These are phyloP conservation scores for Neofusicoccum parvum DNA, from an alignment of 2,329 filamentous ascomycete genomes.

Conservation along the genomic window DNA sequence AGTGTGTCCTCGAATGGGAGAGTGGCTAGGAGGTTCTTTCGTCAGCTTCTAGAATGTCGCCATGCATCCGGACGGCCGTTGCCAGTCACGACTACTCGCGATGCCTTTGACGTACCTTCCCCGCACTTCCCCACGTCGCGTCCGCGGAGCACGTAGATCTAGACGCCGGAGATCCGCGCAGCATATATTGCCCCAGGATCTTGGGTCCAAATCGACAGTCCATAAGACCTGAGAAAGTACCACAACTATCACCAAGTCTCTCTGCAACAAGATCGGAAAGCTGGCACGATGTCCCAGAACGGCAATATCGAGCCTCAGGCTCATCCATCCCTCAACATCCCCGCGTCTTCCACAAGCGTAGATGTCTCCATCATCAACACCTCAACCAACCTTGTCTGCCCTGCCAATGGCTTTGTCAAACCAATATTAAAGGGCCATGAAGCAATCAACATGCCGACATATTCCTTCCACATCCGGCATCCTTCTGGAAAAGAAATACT, in stretches of 20 bases:
- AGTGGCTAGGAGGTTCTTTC: neutral
- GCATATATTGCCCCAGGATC: neutral
- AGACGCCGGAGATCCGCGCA: neutral
- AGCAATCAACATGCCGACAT: constrained; percentile 36
- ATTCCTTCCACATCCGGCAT: constrained; percentile 54
- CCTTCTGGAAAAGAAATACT: constrained; percentile 44
- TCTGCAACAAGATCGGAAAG: neutral
- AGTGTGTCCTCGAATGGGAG: neutral
- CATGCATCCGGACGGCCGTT: neutral
- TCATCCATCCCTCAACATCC: constrained; percentile 11
- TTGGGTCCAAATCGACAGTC: neutral
- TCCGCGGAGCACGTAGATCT: constrained; percentile 6
- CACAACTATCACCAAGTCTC: neutral
- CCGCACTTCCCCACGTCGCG: constrained; percentile 14
- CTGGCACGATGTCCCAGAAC: constrained; percentile 10
- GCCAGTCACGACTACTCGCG: neutral
- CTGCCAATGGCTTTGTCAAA: constrained; percentile 15
- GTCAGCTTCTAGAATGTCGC: neutral
- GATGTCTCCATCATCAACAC: constrained; percentile 19
- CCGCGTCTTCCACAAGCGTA: neutral
- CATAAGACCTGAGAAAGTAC: neutral
- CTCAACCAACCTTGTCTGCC: constrained; percentile 18
- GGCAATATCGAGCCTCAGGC: constrained; percentile 14
- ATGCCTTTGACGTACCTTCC: constrained; percentile 4
- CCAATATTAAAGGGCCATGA: constrained; percentile 19